A percentile compares a stretch with the other conserved stretches of the same genome.
Conservation (phyloP, 176 grass and related monocot genomes). For the Lolium rigidum region DNA sequence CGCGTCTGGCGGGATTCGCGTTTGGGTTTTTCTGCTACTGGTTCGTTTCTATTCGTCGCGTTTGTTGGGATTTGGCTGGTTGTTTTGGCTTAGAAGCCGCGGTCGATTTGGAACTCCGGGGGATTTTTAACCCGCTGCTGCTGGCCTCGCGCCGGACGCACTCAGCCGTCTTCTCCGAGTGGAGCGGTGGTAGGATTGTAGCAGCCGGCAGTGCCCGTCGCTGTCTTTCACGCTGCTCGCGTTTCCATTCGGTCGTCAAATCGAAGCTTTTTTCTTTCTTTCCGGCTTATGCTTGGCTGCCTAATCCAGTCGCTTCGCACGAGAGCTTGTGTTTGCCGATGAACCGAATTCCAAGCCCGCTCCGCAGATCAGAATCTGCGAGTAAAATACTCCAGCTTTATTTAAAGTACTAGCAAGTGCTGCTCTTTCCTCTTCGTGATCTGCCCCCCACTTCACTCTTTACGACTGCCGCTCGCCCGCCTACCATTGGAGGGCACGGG, state of each 20-base stretch:
- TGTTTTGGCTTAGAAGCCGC: too few relatives aligned
- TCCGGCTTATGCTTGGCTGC: conserved; percentile 27
- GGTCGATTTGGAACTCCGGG: too few relatives aligned
- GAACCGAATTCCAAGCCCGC: conserved; percentile 33
- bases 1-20: neutral
- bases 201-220: conserved; percentile 31
- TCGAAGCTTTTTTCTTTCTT: neutral
- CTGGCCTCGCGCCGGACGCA: conserved; percentile 44
- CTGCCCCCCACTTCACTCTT: conserved; percentile 45
- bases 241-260: conserved; percentile 37
- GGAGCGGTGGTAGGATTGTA: neutral
- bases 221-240: conserved; percentile 9
- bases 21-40: neutral
- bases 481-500: conserved; percentile 34
- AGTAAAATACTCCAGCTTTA: conserved; percentile 44
- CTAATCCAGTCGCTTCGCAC: conserved; percentile 38
- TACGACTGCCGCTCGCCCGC: conserved; percentile 2
- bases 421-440: conserved; percentile 48
- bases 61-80: conserved; percentile 33
- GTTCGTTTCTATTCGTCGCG: neutral
- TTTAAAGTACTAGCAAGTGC: conserved; percentile 30
- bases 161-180: neutral
- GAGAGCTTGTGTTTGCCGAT: conserved; percentile 19
- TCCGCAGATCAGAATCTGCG: conserved; percentile 37
- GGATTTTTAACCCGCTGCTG: too few relatives aligned